Evolutionary conservation across 179 eudicot genomes (phyloP), one percentile per base, ranked within the genome.

Genomic region (Pouteria campechiana): DNA sequence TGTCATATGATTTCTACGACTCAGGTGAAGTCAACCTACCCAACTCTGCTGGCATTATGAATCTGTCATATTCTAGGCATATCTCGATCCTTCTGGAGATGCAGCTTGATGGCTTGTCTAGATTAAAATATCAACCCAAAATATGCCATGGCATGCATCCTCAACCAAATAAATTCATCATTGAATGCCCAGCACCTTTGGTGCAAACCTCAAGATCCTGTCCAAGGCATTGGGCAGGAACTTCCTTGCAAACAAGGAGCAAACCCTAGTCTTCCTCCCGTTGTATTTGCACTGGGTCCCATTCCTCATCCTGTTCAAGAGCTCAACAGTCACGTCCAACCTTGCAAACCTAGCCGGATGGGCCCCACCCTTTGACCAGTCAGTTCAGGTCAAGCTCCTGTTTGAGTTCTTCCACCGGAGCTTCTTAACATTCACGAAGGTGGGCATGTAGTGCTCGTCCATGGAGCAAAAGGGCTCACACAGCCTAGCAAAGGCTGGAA

Each of bases 361-460:
- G 13, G 70, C 54, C 5, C 77, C 77, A 3, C 72, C 61, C 19
- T 18, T 35, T 0, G 81, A 50, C 81, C 81, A 75, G 43, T 75
- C 81, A 6, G 57, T 72, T 56, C 58, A 74, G 18, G 76, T 74
- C 25, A 74, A 17, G 1, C 49, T 74, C 48, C 70, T 38, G 5
- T 70, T 70, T 0, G 69, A 20, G 15, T 54, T 70, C 48, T 15
- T 45, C 31, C 7, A 9, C 29, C 58, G 46, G 10, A 11, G 52
- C 19, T 38, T 27, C 35, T 14, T 3, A 21, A 74, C 44, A 25
- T 47, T 48, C 7, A 71, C 46, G 6, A 59, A 57, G 0, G 85
- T 77, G 0, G 81, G 70, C 25, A 78, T 32, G 33, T 74, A 78
- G 31, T 78, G 85, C 51, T 78, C 85, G 24, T 78, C 85, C 2